phyloP scores from a whole-genome alignment of 2,329 filamentous ascomycete genomes.

The Dichotomopilus funicola region DNA sequence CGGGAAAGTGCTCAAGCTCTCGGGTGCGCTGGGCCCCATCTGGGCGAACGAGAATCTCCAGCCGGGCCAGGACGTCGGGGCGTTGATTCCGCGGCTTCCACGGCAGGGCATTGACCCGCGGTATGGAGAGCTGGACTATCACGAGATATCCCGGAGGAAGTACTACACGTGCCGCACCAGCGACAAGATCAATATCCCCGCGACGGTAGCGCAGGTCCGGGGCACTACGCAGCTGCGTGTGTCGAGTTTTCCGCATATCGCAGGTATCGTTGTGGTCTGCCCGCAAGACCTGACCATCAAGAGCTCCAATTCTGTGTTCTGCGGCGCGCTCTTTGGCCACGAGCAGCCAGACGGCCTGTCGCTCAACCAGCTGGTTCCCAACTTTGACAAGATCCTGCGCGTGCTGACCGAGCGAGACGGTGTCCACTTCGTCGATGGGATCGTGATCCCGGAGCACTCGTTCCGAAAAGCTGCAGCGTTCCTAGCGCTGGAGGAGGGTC shows the following conservation, averaged over 20 bases:
- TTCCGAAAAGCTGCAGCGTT: slow-evolving; percentile 85
- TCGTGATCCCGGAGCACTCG: slow-evolving; percentile 92
- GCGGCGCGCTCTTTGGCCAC: slow-evolving; percentile 84
- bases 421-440: slow-evolving; percentile 78
- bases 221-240: slow-evolving; percentile 69
- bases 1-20: slow-evolving; percentile 61
- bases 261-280: slow-evolving; percentile 90
- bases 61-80: slow-evolving; percentile 66
- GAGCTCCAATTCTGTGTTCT: slow-evolving; percentile 93
- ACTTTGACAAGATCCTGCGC: slow-evolving; percentile 76
- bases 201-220: slow-evolving; percentile 68
- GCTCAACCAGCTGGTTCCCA: slow-evolving; percentile 75
- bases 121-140: slow-evolving; percentile 70
- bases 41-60: slow-evolving; percentile 69
- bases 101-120: slow-evolving; percentile 64
- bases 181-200: slow-evolving; percentile 74
- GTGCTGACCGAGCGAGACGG: slow-evolving; percentile 83
- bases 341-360: slow-evolving; percentile 73
- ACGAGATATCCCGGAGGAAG: slow-evolving; percentile 61
- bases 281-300: slow-evolving; percentile 71
- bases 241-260: slow-evolving; percentile 94
- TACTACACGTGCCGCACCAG: slow-evolving; percentile 82
- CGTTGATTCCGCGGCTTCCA: slow-evolving; percentile 75
- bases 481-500: slow-evolving; percentile 75
- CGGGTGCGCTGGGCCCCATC: slow-evolving; percentile 74